A percentile compares a stretch with the other conserved stretches of the same genome.
Conservation (phyloP, 2,329 filamentous ascomycete genomes). For the Aureobasidium uvarum region DNA sequence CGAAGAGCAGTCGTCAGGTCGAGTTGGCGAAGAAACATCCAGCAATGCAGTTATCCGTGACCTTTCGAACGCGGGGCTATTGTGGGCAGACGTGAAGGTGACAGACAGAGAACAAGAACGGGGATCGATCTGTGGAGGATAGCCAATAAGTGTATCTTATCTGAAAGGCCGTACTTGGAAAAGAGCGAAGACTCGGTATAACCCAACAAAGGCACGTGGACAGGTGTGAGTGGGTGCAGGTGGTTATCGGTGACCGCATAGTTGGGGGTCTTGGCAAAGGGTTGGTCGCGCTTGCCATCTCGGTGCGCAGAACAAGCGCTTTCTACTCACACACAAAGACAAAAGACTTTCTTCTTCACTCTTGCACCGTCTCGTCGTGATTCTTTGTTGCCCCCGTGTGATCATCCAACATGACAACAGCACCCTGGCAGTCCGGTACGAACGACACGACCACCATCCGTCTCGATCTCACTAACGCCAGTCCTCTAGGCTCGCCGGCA, state of each 20-base stretch:
- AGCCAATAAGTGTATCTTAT: neutral
- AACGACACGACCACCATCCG: neutral
- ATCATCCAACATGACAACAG: constrained; percentile 24
- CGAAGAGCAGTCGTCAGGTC: constrained; percentile 95
- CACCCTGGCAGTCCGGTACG: constrained; percentile 25
- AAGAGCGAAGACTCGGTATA: neutral
- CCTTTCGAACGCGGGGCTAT: neutral
- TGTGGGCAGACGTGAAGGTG: neutral
- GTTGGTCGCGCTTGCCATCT: neutral
- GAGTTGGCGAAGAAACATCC: constrained; percentile 95
- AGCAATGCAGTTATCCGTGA: constrained; percentile 46
- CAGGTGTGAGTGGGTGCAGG: neutral
- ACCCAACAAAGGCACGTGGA: neutral
- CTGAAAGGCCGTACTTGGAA: neutral
- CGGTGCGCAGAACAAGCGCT: neutral
- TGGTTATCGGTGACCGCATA: constrained; percentile 19
- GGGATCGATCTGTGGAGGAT: neutral
- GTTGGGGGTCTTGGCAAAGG: constrained; percentile 11
- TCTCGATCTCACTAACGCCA: neutral
- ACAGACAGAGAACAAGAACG: neutral
- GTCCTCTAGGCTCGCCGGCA: constrained; percentile 39
- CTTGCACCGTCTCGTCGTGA: constrained; percentile 28
- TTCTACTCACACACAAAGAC: constrained; percentile 7
- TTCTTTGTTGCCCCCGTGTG: constrained; percentile 23
- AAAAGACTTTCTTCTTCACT: constrained; percentile 25